Base-by-base conservation (phyloP, 2,329 filamentous ascomycete species). In the Thelonectria discophora region DNA sequence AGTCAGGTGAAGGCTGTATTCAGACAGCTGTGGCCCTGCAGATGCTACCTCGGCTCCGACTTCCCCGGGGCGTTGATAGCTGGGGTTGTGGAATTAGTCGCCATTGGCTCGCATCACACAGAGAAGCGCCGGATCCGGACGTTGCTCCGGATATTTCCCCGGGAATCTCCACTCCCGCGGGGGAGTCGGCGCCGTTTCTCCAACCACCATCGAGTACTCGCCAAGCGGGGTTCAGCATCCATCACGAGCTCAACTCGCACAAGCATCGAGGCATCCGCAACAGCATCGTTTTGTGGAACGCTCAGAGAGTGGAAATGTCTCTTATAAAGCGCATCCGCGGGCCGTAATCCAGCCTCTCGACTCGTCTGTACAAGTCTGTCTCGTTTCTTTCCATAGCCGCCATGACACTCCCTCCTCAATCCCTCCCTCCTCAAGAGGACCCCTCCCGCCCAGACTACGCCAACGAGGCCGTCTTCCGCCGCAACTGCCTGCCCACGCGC, bases 401-500 rank as follows among this genome's bases (percentile, higher is more conserved):
- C 15, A 70, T 72, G 70, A 64, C 65, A 48, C 64, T 60, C n/a
- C 54, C 62, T 43, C 54, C 58, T 13, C 62, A 55, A 66, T 74
- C 73, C 30, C 73, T 80, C 20, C 21, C 74, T 49, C 72, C 66
- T 13, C 76, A 78, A 49, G 73, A 79, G 62, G 69, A 77, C 50
- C 60, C 69, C 30, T 70, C 72, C 52, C 76, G 69, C 47, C 78
- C 80, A 39, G 84, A 86, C 68, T 86, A 82, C 54, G 74, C 72
- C 64, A 84, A 85, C 68, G 79, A 83, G 65, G 74, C 79, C 18
- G 77, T 86, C 59, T 82, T 86, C 61, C 76, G 84, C 52, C 78
- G 84, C 61, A 85, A 86, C 69, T 79, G 81, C 18, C 78, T 87
- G 0, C 81, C 82, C 11, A 74, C 84, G 2, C 79, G 84, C 34